Evolutionary conservation across 495 filamentous ascomycete species (phyloP).

Genomic region (Xylaria telfairii): DNA sequence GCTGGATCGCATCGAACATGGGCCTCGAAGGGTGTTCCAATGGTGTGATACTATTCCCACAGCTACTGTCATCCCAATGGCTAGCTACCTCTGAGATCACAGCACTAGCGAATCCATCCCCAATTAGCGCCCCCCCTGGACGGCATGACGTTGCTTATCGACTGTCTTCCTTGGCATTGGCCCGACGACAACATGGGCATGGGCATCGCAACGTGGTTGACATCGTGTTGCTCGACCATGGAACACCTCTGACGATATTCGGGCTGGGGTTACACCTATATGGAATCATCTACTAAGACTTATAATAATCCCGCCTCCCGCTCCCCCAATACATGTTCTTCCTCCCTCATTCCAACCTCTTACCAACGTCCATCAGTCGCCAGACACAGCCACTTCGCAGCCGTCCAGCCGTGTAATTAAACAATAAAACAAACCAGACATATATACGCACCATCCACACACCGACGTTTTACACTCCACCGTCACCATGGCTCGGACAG

Average conservation of each 20-base stretch:
- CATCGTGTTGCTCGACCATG: background rate
- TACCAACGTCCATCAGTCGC: background rate
- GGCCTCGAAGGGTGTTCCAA: background rate
- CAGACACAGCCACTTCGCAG: background rate
- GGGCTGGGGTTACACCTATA: background rate
- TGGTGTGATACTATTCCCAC: slow-evolving; percentile 13
- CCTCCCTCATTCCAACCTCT: background rate
- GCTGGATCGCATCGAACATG: slow-evolving; percentile 1
- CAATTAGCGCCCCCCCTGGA: slow-evolving; percentile 11
- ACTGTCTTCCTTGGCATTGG: background rate
- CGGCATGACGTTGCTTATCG: slow-evolving; percentile 19
- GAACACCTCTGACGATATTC: slow-evolving; percentile 7
- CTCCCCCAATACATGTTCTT: background rate
- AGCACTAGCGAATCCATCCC: slow-evolving; percentile 11
- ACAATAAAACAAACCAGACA: background rate
- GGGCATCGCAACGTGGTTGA: slow-evolving; percentile 13
- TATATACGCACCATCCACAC: background rate
- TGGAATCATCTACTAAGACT: background rate
- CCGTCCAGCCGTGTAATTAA: slow-evolving; percentile 5
- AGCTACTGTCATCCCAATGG: slow-evolving; percentile 12
- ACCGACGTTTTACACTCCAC: background rate
- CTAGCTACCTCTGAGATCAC: background rate
- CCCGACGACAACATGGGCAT: slow-evolving; percentile 8
- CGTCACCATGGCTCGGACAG: slow-evolving; percentile 50
- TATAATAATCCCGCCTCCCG: background rate